Base-by-base conservation (phyloP, 345 rosid genomes). In the Noccaea caerulescens region DNA sequence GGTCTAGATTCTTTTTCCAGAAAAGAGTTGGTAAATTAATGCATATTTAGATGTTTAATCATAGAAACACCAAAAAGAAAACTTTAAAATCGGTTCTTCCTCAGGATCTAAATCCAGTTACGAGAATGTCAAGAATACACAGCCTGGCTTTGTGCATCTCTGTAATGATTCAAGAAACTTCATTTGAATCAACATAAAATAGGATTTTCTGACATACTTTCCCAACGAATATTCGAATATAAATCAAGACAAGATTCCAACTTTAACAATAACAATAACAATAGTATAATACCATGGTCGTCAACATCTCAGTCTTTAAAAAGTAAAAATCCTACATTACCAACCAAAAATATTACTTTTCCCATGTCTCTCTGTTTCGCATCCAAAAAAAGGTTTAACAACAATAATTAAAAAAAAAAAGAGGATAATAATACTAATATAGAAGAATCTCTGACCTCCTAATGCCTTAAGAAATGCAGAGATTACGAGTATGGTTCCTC, bases 371-470 rank as follows among this genome's bases (percentile, higher is more conserved):
- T 33, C 57, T 63, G 30, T 49, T 39, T 64, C 52, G 14, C 7
- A 13, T 36, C 11, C 75, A 45, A 45, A 56, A 58, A 60, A 37
- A 36, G 44, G 32, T 55, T 37, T 34, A 65, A 47, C 23, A 63
- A 62, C 38, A 72, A 72, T 32, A 53, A 12, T 1, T 36, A 10
- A 30, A 51, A 38, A 38, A 32, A 52, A 51, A 51, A 38, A 38
- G n/a, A 32, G 43, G 20, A 56, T 46, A n/a, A 62, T 55, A 42
- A 10, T 54, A 72, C 20, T 72, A 63, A 39, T 73, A 65, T 56
- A 47, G 60, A 61, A 63, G 45, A 65, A 47, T 50, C 60, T 65
- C 72, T 73, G 66, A 73, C 53, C 77, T 73, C 72, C 46, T 57
- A 14, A 27, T 37, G 33, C 56, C 8, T 45, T 5, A 56, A 47